Evolutionary conservation across 2,329 filamentous ascomycete species (phyloP).

Genomic region (Colletotrichum graminicola): DNA sequence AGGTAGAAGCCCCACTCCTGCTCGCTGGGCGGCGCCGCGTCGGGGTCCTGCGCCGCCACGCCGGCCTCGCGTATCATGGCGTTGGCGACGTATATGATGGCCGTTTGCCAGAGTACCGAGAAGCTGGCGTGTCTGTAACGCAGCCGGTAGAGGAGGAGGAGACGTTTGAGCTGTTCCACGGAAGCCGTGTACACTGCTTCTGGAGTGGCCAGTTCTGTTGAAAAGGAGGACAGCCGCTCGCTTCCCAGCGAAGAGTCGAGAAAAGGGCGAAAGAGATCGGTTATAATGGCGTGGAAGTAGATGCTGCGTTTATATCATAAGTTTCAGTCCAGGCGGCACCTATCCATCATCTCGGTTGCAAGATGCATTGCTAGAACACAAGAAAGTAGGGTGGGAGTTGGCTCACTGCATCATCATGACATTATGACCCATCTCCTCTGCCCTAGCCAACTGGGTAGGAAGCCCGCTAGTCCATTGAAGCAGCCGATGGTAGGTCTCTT

Average conservation of each 20-base stretch:
- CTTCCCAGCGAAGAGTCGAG: neutral
- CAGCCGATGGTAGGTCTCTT: constrained; percentile 7
- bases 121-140: neutral
- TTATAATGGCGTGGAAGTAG: constrained; percentile 27
- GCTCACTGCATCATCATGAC: constrained; percentile 33
- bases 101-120: constrained; percentile 28
- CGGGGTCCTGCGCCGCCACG: neutral
- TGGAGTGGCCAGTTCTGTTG: constrained; percentile 1
- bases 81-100: constrained; percentile 25
- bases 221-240: neutral
- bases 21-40: neutral
- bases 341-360: no score
- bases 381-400: no score
- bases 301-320: neutral
- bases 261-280: constrained; percentile 28
- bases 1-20: constrained; percentile 6
- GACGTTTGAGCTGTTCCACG: constrained; percentile 24
- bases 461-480: constrained; percentile 19
- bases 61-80: constrained; percentile 14
- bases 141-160: constrained; percentile 14
- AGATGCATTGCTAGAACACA: neutral
- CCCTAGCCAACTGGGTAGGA: neutral
- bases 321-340: neutral
- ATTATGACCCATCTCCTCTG: neutral
- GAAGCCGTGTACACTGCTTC: constrained; percentile 25